Evolutionary conservation across 2,329 filamentous ascomycete species (phyloP), one percentile per base, ranked within the genome.

Genomic region (Aspergillus phoenicis): DNA sequence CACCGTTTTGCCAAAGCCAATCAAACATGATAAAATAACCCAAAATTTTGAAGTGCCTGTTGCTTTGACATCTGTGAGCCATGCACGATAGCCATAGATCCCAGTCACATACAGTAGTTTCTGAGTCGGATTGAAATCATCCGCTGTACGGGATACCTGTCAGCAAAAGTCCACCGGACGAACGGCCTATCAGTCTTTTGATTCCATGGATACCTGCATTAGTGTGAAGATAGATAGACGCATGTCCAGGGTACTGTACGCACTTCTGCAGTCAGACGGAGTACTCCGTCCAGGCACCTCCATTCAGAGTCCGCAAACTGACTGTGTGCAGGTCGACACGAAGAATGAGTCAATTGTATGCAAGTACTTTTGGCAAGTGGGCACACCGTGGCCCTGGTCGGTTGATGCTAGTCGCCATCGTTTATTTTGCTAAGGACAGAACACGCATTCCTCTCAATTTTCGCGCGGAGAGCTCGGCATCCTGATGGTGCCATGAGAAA

Each of bases 171-270:
- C 43, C 41, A 47, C 26, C 39, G 36, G 36, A 26, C 39, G 20
- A 17, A 26, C 26, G 17, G 53, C 20, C 26, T 36, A 39, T 47
- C 17, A 56, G 26, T 45, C 15, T 22, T 13, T 30, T 15, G 53
- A 45, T 22, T 45, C 10, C 53, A 22, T 45, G 53, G 53, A 47
- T 45, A 45, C 38, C 53, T 56, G 53, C 53, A 56, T 56, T 56
- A 56, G 53, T 24, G 5, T 22, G 43, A 43, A 15, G 43, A 22
- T 30, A 56, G 41, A 36, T 41, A 47, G n/a, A 33, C 26, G 47
- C 53, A 56, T 20, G 26, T 5, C 39, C 17, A 39, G 26, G 38
- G 28, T 36, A 28, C 30, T 33, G 53, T 55, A 24, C 52, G 20
- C 38, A 28, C 22, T 8, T 10, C 47, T 51, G 47, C 47, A 51